Base-by-base conservation (phyloP, 2,329 filamentous ascomycete genomes). In the Penicillium sp. region DNA sequence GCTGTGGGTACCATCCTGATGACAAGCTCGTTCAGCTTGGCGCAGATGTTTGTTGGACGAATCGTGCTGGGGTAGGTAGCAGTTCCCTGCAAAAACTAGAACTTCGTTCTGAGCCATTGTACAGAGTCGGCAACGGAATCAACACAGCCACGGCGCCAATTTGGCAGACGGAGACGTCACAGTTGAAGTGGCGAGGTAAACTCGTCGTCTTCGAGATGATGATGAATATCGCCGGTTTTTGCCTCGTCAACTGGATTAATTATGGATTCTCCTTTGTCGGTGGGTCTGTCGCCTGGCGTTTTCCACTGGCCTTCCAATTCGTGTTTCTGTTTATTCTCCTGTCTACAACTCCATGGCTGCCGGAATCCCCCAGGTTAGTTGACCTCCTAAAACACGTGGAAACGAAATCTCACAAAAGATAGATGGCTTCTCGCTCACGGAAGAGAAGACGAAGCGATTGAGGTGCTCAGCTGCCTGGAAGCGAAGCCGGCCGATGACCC, bases 221-320 rank as follows among this genome's bases (percentile, higher is more conserved):
- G 39, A 68, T 79, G 56, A 78, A 78, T 52, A 78, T 80, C 43
- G 71, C 72, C 15, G 79, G 78, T n/a, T 80, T 80, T 56, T 73
- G 68, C 5, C 47, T 81, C 1, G 73, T 69, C 7, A 79, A 80
- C 43, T 81, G 78, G 76, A 68, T 80, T 6, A 80, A 71, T 3
- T 80, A 73, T 48, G 77, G 77, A 3, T 75, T 80, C 55, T 76
- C 72, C 21, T 81, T 74, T 59, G 58, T 75, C 3, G 57, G 54
- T 4, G 73, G 75, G 1, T 56, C 66, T 0, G 62, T 77, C 9
- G 62, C 72, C 1, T 78, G 76, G 76, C 57, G 76, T 33, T 61
- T 76, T 3, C 75, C 75, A 1, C 64, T 80, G 1, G 76, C 75
- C 0, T 69, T 80, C 27, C 77, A 80, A 39, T 75, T 79, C 56